These are phyloP conservation scores for Ophiostoma populinum DNA, from an alignment of 2,329 filamentous ascomycete genomes.

Conservation along the genomic window DNA sequence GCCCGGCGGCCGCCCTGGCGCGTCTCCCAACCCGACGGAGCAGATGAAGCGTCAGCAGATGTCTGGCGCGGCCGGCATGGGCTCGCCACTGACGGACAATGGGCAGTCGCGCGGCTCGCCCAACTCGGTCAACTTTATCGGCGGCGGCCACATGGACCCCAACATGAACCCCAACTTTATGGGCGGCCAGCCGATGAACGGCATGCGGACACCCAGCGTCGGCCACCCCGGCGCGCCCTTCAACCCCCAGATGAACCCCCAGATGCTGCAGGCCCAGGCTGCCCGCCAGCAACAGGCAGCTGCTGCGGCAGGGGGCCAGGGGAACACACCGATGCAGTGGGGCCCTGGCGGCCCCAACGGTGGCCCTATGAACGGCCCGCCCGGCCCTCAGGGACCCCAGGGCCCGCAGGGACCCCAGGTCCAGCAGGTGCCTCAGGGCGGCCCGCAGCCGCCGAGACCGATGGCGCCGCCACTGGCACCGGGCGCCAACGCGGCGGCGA, in stretches of 20 bases:
- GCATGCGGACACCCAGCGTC: slow-evolving; percentile 47
- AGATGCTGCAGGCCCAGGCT: slow-evolving; percentile 32
- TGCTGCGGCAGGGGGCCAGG: slow-evolving; percentile 13
- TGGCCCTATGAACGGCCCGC: slow-evolving; percentile 22
- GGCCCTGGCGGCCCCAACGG: slow-evolving; percentile 27
- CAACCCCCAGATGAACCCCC: slow-evolving; percentile 40
- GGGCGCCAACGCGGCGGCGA: slow-evolving; percentile 19
- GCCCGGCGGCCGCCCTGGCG: slow-evolving; percentile 48
- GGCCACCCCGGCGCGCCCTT: slow-evolving; percentile 44
- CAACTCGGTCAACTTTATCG: slow-evolving; percentile 43
- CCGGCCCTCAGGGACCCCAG: too few species aligned
- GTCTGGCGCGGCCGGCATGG: slow-evolving; percentile 50
- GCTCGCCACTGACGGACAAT: slow-evolving; percentile 55
- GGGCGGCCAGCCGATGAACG: slow-evolving; percentile 39
- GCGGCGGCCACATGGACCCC: slow-evolving; percentile 21
- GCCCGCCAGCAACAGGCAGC: slow-evolving; percentile 21
- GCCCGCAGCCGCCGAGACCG: slow-evolving; percentile 53
- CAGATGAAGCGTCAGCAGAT: slow-evolving; percentile 66
- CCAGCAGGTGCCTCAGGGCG: slow-evolving; percentile 39
- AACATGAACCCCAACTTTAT: too few species aligned
- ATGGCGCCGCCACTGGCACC: slow-evolving; percentile 53
- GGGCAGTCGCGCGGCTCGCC: slow-evolving; percentile 49
- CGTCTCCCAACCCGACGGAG: slow-evolving; percentile 61
- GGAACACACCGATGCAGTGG: slow-evolving; percentile 30
- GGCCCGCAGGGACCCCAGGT: slow-evolving; percentile 21